These are phyloP conservation scores for Fagus sylvatica DNA, from an alignment of 306 rosid genomes.

Conservation along the genomic window DNA sequence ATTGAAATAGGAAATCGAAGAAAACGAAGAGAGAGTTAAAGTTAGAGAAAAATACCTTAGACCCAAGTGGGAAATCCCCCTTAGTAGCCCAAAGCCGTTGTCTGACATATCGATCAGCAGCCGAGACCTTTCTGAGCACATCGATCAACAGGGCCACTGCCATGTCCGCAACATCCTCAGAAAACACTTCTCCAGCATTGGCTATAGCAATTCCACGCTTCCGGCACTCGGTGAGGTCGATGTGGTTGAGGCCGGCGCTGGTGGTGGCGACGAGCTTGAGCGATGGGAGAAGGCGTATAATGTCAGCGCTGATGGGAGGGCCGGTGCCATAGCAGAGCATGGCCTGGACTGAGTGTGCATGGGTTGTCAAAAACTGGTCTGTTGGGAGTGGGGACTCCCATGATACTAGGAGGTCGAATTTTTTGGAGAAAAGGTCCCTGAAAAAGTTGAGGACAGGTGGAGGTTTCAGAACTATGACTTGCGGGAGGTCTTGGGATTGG, in stretches of 20 bases:
- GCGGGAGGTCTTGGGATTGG: constrained; percentile 10
- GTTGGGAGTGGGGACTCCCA: constrained; percentile 27
- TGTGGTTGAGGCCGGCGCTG: constrained; percentile 44
- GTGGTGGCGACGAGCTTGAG: constrained; percentile 36
- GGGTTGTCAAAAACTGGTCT: constrained; percentile 17
- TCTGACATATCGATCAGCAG: constrained; percentile 43
- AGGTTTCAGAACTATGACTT: constrained; percentile 38
- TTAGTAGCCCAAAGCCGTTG: not conserved
- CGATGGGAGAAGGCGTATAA: constrained; percentile 37
- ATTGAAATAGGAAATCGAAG: not conserved
- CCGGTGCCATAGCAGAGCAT: constrained; percentile 16
- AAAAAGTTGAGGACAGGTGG: constrained; percentile 6
- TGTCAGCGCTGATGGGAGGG: constrained; percentile 2
- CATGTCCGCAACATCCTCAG: constrained; percentile 54
- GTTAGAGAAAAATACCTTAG: constrained; percentile 23
- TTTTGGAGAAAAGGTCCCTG: constrained; percentile 28
- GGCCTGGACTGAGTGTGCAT: constrained; percentile 28
- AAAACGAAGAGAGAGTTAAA: not conserved
- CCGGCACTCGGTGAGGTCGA: constrained; percentile 51
- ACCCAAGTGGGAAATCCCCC: constrained; percentile 34
- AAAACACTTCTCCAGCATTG: constrained; percentile 16
- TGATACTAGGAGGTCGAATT: constrained; percentile 30
- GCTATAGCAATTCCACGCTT: constrained; percentile 41
- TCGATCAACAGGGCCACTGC: constrained; percentile 45
- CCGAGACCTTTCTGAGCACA: constrained; percentile 39